These are phyloP conservation scores for Talaromyces albobiverticillius DNA, from an alignment of 2,329 filamentous ascomycete genomes.

Conservation along the genomic window DNA sequence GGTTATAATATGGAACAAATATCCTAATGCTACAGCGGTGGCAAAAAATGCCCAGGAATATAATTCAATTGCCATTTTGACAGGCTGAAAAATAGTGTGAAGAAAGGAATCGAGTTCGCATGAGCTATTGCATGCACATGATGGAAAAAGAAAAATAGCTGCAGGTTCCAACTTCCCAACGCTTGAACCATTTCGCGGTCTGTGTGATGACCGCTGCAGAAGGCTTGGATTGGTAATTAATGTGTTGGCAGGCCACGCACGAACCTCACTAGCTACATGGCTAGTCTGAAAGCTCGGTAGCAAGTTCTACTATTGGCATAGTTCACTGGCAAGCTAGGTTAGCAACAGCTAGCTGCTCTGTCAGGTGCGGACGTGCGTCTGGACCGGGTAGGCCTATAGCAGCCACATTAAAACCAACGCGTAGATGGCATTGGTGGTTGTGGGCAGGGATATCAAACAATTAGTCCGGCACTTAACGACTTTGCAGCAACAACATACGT, in stretches of 20 bases:
- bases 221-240: not conserved
- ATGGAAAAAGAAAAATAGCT: slow-evolving; percentile 1
- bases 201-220: not conserved
- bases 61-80: slow-evolving; percentile 4
- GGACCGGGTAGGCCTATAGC: too few species aligned
- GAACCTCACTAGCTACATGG: not conserved
- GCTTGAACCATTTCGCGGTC: not conserved
- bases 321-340: not conserved
- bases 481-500: not conserved
- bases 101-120: not conserved
- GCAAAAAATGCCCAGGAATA: not conserved
- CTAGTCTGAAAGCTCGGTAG: not conserved
- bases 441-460: too few species aligned
- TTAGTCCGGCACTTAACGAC: too few species aligned
- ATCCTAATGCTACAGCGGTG: not conserved
- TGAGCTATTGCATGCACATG: not conserved
- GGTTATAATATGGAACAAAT: not conserved
- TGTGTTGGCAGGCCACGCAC: not conserved
- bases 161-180: too few species aligned
- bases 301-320: too few species aligned
- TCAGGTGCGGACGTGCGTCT: too few species aligned
- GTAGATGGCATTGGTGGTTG: too few species aligned
- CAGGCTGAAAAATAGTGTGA: not conserved
- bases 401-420: too few species aligned
- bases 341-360: too few species aligned